Evolutionary conservation across 176 grass and related monocot species (phyloP).

Genomic region (Triticum timopheevii): DNA sequence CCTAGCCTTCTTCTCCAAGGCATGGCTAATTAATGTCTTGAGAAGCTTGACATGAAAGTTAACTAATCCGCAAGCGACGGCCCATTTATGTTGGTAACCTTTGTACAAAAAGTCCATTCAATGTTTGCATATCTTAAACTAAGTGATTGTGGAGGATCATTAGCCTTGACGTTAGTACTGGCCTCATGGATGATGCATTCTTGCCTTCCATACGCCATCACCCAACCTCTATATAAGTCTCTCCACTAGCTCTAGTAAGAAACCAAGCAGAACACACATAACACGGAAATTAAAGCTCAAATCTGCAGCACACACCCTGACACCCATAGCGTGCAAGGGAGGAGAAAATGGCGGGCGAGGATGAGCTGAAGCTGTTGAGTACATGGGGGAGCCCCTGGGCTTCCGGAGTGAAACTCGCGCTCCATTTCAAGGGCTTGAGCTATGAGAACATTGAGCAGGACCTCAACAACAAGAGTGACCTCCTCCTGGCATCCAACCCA

Average conservation of each 20-base stretch:
- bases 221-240: not conserved
- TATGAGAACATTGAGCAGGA: constrained; percentile 33
- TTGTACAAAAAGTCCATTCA: not conserved
- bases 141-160: not conserved
- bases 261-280: not conserved
- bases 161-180: not conserved
- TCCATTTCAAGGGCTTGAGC: constrained; percentile 27
- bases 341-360: not conserved
- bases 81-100: not conserved
- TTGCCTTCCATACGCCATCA: not conserved
- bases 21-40: not conserved
- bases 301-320: not conserved
- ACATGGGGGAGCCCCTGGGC: constrained; percentile 9
- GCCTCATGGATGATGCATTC: not conserved
- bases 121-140: not conserved
- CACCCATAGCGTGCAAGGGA: not conserved
- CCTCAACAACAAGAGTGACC: constrained; percentile 42
- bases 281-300: not conserved
- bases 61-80: not conserved
- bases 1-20: not conserved
- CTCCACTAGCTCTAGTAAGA: not conserved
- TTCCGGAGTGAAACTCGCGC: constrained; percentile 32
- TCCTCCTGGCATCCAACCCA: constrained; percentile 46
- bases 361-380: constrained; percentile 42
- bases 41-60: not conserved